phyloP scores from a whole-genome alignment of 805 yeast genomes.

The Yarrowia divulgata region DNA sequence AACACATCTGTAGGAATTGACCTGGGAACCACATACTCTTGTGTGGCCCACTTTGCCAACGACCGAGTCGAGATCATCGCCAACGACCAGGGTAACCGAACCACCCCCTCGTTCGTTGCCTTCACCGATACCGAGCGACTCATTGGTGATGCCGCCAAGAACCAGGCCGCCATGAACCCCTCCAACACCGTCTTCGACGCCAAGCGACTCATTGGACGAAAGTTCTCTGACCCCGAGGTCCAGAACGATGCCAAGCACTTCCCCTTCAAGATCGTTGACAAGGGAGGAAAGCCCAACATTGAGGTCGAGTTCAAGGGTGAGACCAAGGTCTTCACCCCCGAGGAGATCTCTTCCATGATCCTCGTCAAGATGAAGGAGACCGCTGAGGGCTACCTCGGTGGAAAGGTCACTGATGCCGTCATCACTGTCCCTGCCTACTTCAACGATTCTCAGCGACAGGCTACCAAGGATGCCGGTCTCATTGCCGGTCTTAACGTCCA shows the following conservation, averaged over 20 bases:
- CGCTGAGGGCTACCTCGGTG: conserved; percentile 90
- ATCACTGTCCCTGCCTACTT: conserved; percentile 97
- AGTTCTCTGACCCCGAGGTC: conserved; percentile 80
- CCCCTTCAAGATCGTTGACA: conserved; percentile 82
- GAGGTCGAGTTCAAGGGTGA: conserved; percentile 91
- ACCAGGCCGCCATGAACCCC: conserved; percentile 98
- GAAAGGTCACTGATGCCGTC: conserved; percentile 86
- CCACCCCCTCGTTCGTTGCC: conserved; percentile 96
- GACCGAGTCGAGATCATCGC: conserved; percentile 95
- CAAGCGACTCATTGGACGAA: conserved; percentile 90
- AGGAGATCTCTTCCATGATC: conserved; percentile 93
- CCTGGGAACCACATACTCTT: conserved; percentile 98
- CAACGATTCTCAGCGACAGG: conserved; percentile 98
- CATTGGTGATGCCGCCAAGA: conserved; percentile 98
- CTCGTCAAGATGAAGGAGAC: conserved; percentile 91
- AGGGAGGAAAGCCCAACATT: conserved; percentile 85
- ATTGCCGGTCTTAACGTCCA: conserved; percentile 95
- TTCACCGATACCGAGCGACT: conserved; percentile 95
- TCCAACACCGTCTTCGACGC: conserved; percentile 93
- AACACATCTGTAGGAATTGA: conserved; percentile 75
- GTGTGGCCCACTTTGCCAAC: conserved; percentile 88
- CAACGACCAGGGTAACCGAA: conserved; percentile 98
- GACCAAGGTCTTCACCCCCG: conserved; percentile 87
- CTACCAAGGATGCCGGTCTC: conserved; percentile 96
- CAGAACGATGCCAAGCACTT: conserved; percentile 82